Percentiles rank a stretch among this genome's conserved stretches.
Evolutionary conservation across 1,284 basidiomycete species (phyloP).

Genomic region (Apiotrichum siamense): DNA sequence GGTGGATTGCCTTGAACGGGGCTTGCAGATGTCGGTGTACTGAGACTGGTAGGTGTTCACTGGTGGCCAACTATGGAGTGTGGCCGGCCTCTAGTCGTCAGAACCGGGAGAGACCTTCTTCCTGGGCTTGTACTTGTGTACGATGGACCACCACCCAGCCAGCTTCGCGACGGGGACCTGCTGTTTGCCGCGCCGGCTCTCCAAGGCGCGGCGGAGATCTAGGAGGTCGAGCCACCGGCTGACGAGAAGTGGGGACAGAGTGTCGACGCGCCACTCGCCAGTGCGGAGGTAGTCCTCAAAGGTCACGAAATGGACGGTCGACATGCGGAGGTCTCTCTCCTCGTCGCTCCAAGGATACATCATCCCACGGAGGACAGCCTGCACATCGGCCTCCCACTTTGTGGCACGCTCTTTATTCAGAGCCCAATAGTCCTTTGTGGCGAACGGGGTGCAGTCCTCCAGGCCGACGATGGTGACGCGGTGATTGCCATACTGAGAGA

Average conservation of each 20-base stretch:
- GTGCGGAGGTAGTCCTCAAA: not conserved
- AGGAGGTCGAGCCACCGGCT: not conserved
- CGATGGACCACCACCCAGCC: not conserved
- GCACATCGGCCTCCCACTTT: not conserved
- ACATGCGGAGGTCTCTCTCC: not conserved
- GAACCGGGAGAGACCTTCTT: too few relatives aligned
- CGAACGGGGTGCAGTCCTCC: slow-evolving; percentile 5
- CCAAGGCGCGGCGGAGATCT: not conserved
- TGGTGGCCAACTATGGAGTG: too few relatives aligned
- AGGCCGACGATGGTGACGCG: slow-evolving; percentile 4
- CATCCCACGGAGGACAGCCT: not conserved
- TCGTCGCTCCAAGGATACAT: not conserved
- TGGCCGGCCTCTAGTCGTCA: too few relatives aligned
- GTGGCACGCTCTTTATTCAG: not conserved
- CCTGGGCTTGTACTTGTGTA: not conserved
- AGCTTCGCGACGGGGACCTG: not conserved
- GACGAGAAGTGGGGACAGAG: not conserved
- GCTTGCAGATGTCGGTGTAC: too few relatives aligned
- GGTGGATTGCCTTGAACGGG: too few relatives aligned
- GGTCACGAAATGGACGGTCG: not conserved
- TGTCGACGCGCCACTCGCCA: not conserved
- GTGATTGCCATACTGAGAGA: too few relatives aligned
- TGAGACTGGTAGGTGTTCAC: too few relatives aligned
- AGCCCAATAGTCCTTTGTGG: not conserved
- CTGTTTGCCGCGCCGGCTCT: not conserved